Base-by-base conservation (phyloP, 225 moss, liverwort and hornwort species). In the Asterella californica region DNA sequence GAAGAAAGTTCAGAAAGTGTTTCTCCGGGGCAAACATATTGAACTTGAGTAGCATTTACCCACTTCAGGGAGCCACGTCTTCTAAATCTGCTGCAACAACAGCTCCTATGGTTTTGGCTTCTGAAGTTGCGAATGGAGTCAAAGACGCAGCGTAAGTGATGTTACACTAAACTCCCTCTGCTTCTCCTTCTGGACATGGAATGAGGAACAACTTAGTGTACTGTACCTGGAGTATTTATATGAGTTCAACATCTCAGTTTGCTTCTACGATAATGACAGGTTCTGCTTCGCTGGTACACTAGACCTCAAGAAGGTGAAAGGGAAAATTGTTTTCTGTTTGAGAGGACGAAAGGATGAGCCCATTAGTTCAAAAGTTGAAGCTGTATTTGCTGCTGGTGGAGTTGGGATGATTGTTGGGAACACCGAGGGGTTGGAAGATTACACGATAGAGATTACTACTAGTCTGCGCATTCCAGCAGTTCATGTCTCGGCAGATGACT, bases 321-420 rank as follows among this genome's bases (percentile, higher is more conserved):
- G 77, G 65, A 77, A 77, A 30, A 64, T 77, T 46, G 77, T 77
- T 15, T 77, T 77, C 27, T 77, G 77, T 32, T 45, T 77, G 63
- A 77, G 32, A 77, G 63, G 45, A 45, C 14, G 38, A n/a, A 50
- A 8, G 11, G 0, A 10, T 17, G 76, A 77, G 76, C n/a, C 11
- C 47, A 46, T 77, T 0, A n/a, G 1, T 30, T 4, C 8, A 9
- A 77, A 77, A 42, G 36, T 1, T 63, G n/a, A n/a, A n/a, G n/a
- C n/a, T n/a, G n/a, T n/a, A n/a, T n/a, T n/a, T n/a, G n/a, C n/a
- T n/a, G n/a, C 77, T 64, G 77, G 77, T 15, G 77, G 77, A 14
- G 63, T 77, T 6, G 77, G 77, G 8, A 29, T 77, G 77, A 77
- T 77, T 15, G 63, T 77, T 29, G 77, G 62, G 17, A 77, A 77